A percentile compares a stretch with the other conserved stretches of the same genome.
Conservation (phyloP, 257 asterid genomes). For the Oldenlandia corymbosa region DNA sequence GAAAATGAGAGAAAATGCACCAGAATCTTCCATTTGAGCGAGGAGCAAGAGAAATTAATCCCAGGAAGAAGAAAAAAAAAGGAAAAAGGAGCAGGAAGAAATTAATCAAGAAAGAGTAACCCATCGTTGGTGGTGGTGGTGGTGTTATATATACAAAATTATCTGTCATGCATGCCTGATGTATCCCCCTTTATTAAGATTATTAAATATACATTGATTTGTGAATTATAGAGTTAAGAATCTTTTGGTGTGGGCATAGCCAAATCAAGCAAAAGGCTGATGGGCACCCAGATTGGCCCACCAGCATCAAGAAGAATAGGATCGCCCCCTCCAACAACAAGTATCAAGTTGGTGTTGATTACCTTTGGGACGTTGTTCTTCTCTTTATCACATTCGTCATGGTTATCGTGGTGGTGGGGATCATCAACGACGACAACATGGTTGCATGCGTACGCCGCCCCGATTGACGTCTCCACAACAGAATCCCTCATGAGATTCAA, state of each 20-base stretch:
- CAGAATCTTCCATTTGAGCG: not conserved
- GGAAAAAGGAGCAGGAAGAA: too few relatives aligned
- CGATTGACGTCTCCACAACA: slow-evolving; percentile 9
- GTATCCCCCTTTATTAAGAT: too few relatives aligned
- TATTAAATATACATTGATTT: not conserved
- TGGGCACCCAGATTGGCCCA: slow-evolving; percentile 58
- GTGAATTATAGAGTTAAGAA: not conserved
- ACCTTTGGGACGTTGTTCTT: not conserved
- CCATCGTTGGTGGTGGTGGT: too few relatives aligned
- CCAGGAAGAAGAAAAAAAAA: not conserved
- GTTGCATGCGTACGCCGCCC: slow-evolving; percentile 25
- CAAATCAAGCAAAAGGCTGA: slow-evolving; percentile 21
- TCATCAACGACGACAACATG: too few relatives aligned
- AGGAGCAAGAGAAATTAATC: not conserved
- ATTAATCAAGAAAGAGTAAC: too few relatives aligned
- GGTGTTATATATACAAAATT: too few relatives aligned
- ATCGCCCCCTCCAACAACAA: too few relatives aligned
- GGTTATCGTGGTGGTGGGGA: not conserved
- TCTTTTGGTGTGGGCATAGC: too few relatives aligned
- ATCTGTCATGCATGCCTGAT: too few relatives aligned
- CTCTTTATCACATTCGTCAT: not conserved
- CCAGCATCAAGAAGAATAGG: slow-evolving; percentile 2
- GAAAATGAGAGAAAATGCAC: not conserved
- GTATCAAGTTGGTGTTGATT: not conserved
- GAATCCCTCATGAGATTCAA: slow-evolving; percentile 53